Evolutionary conservation across 176 grass and related monocot genomes (phyloP).

Genomic region (Rhynchospora pubera): DNA sequence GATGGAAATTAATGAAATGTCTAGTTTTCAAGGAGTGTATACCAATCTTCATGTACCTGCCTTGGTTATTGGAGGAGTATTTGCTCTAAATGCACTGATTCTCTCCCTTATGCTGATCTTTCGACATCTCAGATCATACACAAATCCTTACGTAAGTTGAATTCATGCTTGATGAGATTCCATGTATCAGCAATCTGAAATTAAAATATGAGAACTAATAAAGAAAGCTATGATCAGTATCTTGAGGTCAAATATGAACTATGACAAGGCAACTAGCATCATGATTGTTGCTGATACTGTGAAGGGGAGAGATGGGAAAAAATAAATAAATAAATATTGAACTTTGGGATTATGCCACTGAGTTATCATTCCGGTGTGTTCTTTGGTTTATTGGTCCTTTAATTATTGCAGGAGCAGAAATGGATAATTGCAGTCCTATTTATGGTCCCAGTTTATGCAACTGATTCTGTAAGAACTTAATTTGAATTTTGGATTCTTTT

Average conservation of each 20-base stretch:
- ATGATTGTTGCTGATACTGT: background rate
- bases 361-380: background rate
- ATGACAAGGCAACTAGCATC: background rate
- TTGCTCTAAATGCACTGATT: slow-evolving; percentile 43
- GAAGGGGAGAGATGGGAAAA: background rate
- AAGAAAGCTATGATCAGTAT: background rate
- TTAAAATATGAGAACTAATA: background rate
- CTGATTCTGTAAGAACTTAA: slow-evolving; percentile 64
- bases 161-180: background rate
- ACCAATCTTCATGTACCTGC: slow-evolving; percentile 36
- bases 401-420: slow-evolving; percentile 69
- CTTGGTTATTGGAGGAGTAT: slow-evolving; percentile 44
- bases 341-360: background rate
- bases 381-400: background rate
- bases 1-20: slow-evolving; percentile 34
- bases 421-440: slow-evolving; percentile 86
- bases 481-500: background rate
- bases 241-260: background rate
- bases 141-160: slow-evolving; percentile 56
- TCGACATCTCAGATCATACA: slow-evolving; percentile 70
- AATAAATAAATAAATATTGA: background rate
- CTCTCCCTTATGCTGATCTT: slow-evolving; percentile 78
- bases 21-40: slow-evolving; percentile 45
- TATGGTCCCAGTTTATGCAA: slow-evolving; percentile 91
- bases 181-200: background rate